Conservation (phyloP, 2,329 filamentous ascomycete species). For the Xenoacremonium recifei region DNA sequence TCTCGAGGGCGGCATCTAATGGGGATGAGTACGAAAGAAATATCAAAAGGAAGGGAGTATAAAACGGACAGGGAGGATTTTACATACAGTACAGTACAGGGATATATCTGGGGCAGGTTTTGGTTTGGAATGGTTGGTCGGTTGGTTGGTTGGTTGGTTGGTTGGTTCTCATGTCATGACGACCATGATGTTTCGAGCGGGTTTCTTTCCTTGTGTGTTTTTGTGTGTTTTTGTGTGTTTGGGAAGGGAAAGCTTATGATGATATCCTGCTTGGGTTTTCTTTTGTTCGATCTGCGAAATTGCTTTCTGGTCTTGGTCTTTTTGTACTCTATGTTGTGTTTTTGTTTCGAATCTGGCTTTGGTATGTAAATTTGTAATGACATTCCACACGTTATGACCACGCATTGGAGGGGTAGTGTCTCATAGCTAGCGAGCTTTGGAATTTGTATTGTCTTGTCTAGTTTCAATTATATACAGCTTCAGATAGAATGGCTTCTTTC, state of each 20-base stretch:
- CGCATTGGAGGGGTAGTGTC: too few species aligned
- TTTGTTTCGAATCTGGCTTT: slow-evolving; percentile 6
- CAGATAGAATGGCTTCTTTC: too few species aligned
- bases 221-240: slow-evolving; percentile 14
- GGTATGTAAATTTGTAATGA: slow-evolving; percentile 6
- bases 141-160: too few species aligned
- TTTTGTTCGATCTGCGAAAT: slow-evolving; percentile 8
- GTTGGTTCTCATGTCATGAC: too few species aligned
- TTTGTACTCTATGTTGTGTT: slow-evolving; percentile 8
- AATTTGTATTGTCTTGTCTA: too few species aligned
- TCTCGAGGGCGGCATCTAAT: slow-evolving; percentile 31
- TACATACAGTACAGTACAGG: too few species aligned
- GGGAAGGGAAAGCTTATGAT: slow-evolving; percentile 15
- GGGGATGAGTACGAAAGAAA: slow-evolving; percentile 13
- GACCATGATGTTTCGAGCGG: too few species aligned
- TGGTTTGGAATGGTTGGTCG: too few species aligned
- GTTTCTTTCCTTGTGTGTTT: slow-evolving; percentile 3
- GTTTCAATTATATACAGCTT: too few species aligned
- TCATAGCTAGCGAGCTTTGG: too few species aligned
- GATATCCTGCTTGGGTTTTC: slow-evolving; percentile 13
- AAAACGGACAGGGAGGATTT: slow-evolving; percentile 2
- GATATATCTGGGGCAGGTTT: slow-evolving; percentile 9
- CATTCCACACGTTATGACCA: slow-evolving; percentile 1
- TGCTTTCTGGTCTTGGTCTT: slow-evolving; percentile 3
- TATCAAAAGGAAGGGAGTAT: slow-evolving; percentile 15